Base-by-base conservation (phyloP, 768 basidiomycete species). In the Fomitopsis serialis region DNA sequence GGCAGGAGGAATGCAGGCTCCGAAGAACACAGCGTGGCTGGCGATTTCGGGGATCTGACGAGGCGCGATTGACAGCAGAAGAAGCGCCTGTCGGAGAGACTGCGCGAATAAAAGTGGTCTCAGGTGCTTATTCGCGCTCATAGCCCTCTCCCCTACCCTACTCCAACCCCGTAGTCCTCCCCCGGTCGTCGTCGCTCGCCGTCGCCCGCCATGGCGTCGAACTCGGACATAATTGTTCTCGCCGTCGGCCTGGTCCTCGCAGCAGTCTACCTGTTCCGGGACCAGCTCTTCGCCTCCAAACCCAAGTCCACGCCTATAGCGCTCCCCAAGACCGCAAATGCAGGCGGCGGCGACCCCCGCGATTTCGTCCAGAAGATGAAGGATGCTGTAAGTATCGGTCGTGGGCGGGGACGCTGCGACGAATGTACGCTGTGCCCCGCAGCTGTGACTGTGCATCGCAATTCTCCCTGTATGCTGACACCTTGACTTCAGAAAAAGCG, bases 341-440 rank as follows among this genome's bases (percentile, higher is more conserved):
- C 74, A 36, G 87, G 87, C 74, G 88, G 84, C 45, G 87, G 84
- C 1, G 92, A 97, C 64, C 92, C 94, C n/a, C 77, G 95, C 42
- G 93, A 98, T 69, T 97, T 97, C 66, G 79, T 97, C 40, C 82
- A 84, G 12, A 95, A 95, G 75, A 94, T 98, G 92, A 89, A 93
- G 73, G 84, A 87, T 56, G 85, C 83, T 37, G 96, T 98, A 72
- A 68, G 91, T 79, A 17, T 8, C 21, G 42, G 21, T 22, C 29
- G 29, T 5, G 29, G 29, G 29, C 11, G 29, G 29, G 29, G 11
- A 11, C 29, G 11, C 29, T 32, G 29, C 5, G 11, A 32, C 29
- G 11, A 6, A 11, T 32, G 29, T 5, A 32, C 29, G 29, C 5
- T 11, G 11, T 32, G 11, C 29, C 29, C 29, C 29, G 29, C 29